Conservation (phyloP, 2,329 filamentous ascomycete genomes). For the Phialophora verrucosa region DNA sequence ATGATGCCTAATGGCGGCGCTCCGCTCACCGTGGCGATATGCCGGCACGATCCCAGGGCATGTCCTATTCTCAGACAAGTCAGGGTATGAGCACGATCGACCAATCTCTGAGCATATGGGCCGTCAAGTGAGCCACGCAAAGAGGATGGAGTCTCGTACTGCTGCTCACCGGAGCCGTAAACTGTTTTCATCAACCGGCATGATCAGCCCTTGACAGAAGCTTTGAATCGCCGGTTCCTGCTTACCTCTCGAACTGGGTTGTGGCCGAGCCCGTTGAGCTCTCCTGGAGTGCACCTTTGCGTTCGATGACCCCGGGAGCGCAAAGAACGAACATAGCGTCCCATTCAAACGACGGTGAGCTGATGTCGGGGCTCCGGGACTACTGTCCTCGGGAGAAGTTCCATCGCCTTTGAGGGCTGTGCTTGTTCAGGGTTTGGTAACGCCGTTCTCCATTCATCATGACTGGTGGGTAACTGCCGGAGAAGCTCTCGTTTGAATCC, state of each 20-base stretch:
- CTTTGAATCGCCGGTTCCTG: not conserved
- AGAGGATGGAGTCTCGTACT: not conserved
- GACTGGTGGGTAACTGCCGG: conserved; percentile 2
- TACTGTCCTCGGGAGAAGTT: not conserved
- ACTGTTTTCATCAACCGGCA: not conserved
- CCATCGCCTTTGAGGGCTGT: not conserved
- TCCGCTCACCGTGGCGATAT: conserved; percentile 1
- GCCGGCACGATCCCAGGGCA: not conserved
- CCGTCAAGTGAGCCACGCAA: not conserved
- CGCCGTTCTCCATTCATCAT: not conserved
- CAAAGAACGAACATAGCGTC: not conserved
- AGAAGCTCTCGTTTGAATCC: not conserved
- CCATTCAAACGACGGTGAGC: not conserved
- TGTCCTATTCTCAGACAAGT: conserved; percentile 1
- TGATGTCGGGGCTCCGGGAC: not conserved
- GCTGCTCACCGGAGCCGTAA: not conserved
- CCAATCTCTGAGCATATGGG: not conserved
- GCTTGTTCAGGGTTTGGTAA: not conserved
- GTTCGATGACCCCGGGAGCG: not conserved
- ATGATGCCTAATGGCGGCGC: conserved; percentile 10
- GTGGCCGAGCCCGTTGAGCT: not conserved
- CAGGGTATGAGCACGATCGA: not conserved
- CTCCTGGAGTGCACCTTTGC: not conserved
- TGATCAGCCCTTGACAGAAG: not conserved
- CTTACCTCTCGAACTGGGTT: not conserved